Conservation (phyloP, 805 yeast genomes). For the Ogataea kodamae region DNA sequence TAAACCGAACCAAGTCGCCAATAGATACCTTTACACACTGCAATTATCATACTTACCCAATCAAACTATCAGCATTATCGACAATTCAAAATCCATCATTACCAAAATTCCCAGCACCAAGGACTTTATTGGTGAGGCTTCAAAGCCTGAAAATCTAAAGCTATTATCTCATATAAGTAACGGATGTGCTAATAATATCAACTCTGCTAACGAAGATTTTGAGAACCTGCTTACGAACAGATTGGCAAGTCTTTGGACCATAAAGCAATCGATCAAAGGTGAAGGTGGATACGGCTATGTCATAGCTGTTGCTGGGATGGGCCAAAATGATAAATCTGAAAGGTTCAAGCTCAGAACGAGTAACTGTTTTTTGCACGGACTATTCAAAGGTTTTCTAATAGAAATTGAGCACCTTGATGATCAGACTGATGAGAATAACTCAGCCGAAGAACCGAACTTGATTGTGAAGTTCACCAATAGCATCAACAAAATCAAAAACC, state of each 20-base stretch:
- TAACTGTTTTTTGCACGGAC: constrained; percentile 71
- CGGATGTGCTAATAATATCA: constrained; percentile 51
- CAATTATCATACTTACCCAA: constrained; percentile 47
- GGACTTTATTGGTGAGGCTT: constrained; percentile 10
- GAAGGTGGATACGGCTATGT: constrained; percentile 71
- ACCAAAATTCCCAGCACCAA: constrained; percentile 28
- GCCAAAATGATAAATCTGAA: constrained; percentile 32
- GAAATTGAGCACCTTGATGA: constrained; percentile 47
- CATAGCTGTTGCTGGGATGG: constrained; percentile 35
- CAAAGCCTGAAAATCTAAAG: constrained; percentile 22
- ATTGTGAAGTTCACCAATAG: constrained; percentile 33
- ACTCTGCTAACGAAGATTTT: constrained; percentile 42
- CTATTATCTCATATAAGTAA: constrained; percentile 29
- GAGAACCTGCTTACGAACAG: constrained; percentile 53
- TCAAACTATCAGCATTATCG: constrained; percentile 46
- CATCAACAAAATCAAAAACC: constrained; percentile 32
- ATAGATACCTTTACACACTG: constrained; percentile 48
- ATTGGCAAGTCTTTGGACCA: constrained; percentile 65
- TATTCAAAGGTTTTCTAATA: constrained; percentile 64
- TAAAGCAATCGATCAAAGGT: constrained; percentile 66
- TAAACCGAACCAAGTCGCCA: constrained; percentile 36
- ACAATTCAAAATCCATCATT: constrained; percentile 38
- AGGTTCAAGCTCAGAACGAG: constrained; percentile 57
- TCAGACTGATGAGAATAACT: constrained; percentile 16
- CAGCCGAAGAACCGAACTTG: constrained; percentile 23